Base-by-base conservation (phyloP, 2,329 filamentous ascomycete genomes). In the Canariomyces notabilis region DNA sequence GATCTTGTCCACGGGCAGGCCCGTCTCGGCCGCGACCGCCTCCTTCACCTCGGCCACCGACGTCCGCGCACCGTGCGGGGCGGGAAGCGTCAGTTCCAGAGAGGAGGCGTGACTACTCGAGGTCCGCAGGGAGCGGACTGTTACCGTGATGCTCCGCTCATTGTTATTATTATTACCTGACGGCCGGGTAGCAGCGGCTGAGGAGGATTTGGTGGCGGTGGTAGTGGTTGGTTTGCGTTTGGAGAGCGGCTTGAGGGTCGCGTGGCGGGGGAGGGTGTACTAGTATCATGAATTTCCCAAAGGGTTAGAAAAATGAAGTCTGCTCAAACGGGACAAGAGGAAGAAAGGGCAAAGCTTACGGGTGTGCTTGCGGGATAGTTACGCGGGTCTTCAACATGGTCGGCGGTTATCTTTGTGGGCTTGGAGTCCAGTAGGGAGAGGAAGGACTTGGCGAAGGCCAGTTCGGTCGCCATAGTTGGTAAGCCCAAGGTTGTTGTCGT, bases 351-450 rank as follows among this genome's bases (percentile, higher is more conserved):
- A 37, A 37, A 35, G 49, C 82, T 22, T 78, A 96, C 91, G 14
- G 89, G 85, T 55, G 82, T 76, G 52, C 86, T 81, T 20, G 85
- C 73, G 19, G 87, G 85, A 64, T 91, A 90, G 56, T 76, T 80
- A 59, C 82, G 83, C 40, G 88, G 82, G 62, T 96, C 88, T 67
- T 91, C 87, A 66, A 94, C 83, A 80, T 96, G 86, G 66, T 97
- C 89, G 54, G 87, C 74, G n/a, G 85, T 82, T 53, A 97, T 79
- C 73, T 90, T 94, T 59, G 82, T 67, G 6, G 89, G 85, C 40
- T 84, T 82, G 50, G 82, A 79, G 68, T 95, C 89, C 52, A 97
- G 79, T 18, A 81, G 78, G 42, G 82, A 74, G 57, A 98, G 82
- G 67, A 95, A 96, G 23, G 80, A 76, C 68, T 86, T 89, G 58